Percentiles rank a stretch among this genome's conserved stretches.
Evolutionary conservation across 169 alveolate species (phyloP).

Genomic region (Plasmodium knowlesi): DNA sequence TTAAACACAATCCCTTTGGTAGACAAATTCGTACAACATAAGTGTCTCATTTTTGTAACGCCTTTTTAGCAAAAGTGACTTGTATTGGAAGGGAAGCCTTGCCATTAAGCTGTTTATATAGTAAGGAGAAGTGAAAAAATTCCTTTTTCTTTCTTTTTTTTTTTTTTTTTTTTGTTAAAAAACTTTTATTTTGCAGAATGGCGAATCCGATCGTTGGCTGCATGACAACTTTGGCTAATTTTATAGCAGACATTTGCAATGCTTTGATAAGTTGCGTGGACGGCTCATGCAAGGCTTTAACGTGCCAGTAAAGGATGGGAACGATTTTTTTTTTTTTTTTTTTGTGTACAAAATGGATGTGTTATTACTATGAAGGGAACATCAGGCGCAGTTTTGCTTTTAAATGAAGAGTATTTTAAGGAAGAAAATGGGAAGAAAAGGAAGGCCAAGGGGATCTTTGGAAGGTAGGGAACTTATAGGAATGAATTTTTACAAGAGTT

Average conservation of each 20-base stretch:
- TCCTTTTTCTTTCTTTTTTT: neutral
- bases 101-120: neutral
- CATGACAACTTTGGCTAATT: slow-evolving; percentile 56
- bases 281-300: slow-evolving; percentile 57
- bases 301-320: slow-evolving; percentile 28
- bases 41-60: neutral
- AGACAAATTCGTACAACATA: neutral
- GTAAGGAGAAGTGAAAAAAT: neutral
- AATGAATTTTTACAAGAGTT: neutral
- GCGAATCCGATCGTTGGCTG: slow-evolving; percentile 60
- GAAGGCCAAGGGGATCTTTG: neutral
- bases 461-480: neutral
- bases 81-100: neutral
- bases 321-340: neutral
- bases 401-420: neutral
- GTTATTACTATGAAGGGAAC: neutral
- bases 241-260: slow-evolving; percentile 60
- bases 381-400: neutral
- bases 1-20: neutral
- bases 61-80: neutral
- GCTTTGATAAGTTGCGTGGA: slow-evolving; percentile 69
- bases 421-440: neutral
- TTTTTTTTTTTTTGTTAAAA: neutral
- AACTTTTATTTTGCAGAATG: slow-evolving; percentile 21
- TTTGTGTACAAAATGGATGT: neutral